Evolutionary conservation across 2,329 filamentous ascomycete species (phyloP).

Genomic region (Sordariomycetes sp.): DNA sequence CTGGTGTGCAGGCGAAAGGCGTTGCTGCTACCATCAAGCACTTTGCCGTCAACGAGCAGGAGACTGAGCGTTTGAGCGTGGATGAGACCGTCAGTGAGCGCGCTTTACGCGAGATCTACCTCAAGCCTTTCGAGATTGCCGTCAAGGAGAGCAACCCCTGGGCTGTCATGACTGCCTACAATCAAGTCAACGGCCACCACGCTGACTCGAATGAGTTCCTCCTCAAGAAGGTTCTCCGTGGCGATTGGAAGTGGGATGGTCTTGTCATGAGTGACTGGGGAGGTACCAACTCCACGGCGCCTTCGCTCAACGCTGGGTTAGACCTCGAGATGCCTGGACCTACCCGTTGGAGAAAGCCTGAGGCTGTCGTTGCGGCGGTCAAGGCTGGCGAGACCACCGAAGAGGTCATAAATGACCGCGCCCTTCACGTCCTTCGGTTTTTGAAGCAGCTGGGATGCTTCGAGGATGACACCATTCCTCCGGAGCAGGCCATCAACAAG

Average conservation of each 20-base stretch:
- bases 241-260: slow-evolving; percentile 34
- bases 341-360: slow-evolving; percentile 11
- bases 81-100: slow-evolving; percentile 18
- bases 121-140: slow-evolving; percentile 34
- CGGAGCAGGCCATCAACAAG: slow-evolving; percentile 8
- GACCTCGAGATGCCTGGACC: slow-evolving; percentile 27
- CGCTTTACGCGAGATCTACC: slow-evolving; percentile 27
- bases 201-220: slow-evolving; percentile 28
- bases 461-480: slow-evolving; percentile 11
- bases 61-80: slow-evolving; percentile 17
- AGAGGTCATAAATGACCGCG: slow-evolving; percentile 15
- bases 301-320: slow-evolving; percentile 18
- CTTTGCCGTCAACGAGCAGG: slow-evolving; percentile 33
- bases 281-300: slow-evolving; percentile 21
- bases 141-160: slow-evolving; percentile 29
- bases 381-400: slow-evolving; percentile 11
- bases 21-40: slow-evolving; percentile 36
- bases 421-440: slow-evolving; percentile 19
- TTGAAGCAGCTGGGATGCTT: slow-evolving; percentile 6
- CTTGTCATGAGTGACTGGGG: slow-evolving; percentile 36
- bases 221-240: slow-evolving; percentile 3
- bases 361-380: slow-evolving; percentile 7
- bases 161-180: slow-evolving; percentile 37
- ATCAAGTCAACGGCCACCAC: slow-evolving; percentile 34
- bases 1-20: slow-evolving; percentile 31